Evolutionary conservation across 2,329 filamentous ascomycete species (phyloP).

Genomic region (Escovopsis sp.): DNA sequence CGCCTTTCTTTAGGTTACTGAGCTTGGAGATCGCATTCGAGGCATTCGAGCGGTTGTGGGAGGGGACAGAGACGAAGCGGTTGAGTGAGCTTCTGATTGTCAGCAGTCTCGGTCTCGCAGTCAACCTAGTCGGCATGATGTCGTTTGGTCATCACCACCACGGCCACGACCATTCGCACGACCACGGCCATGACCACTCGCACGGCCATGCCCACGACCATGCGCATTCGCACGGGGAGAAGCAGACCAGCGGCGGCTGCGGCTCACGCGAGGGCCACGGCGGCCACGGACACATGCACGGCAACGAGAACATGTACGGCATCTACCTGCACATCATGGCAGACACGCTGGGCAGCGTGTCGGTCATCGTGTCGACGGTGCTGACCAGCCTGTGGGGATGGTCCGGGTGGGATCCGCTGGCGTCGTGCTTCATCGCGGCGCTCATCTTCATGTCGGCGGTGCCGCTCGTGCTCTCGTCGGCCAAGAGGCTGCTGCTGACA

Average conservation of each 20-base stretch:
- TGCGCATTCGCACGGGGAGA: conserved; percentile 22
- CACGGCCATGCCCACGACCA: not conserved
- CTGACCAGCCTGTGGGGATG: conserved; percentile 79
- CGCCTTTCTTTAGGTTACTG: conserved; percentile 47
- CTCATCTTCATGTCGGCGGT: conserved; percentile 88
- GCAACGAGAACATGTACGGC: conserved; percentile 95
- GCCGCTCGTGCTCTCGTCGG: conserved; percentile 74
- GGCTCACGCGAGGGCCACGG: conserved; percentile 8
- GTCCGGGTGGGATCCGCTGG: conserved; percentile 88
- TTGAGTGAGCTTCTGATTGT: conserved; percentile 80
- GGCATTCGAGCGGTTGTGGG: conserved; percentile 73
- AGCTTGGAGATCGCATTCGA: conserved; percentile 95
- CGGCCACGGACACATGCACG: conserved; percentile 34
- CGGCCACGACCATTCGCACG: conserved; percentile 24
- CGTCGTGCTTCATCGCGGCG: conserved; percentile 83
- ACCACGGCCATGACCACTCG: conserved; percentile 22
- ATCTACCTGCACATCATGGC: conserved; percentile 94
- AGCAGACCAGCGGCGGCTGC: conserved; percentile 17
- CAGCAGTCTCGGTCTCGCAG: conserved; percentile 68
- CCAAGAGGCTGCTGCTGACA: conserved; percentile 68
- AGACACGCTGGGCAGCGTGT: conserved; percentile 85
- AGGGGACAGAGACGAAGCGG: conserved; percentile 70
- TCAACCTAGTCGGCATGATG: conserved; percentile 85
- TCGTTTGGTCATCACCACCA: conserved; percentile 57
- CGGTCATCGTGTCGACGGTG: conserved; percentile 82